These are phyloP conservation scores for Fraxinus baroniana DNA, from an alignment of 305 asterid genomes.

Conservation along the genomic window DNA sequence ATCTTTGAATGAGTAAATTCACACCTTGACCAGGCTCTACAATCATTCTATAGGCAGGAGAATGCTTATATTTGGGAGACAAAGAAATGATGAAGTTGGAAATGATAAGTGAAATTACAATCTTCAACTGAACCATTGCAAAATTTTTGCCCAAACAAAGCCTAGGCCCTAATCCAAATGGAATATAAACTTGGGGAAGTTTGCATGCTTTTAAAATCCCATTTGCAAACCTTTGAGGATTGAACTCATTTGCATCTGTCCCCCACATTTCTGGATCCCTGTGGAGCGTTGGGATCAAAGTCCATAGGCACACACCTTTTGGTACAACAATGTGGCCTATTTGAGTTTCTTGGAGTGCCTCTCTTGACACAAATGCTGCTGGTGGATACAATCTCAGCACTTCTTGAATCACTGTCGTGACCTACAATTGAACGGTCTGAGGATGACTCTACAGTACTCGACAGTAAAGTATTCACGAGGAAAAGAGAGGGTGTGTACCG, in stretches of 20 bases:
- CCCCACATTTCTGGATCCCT: conserved; percentile 76
- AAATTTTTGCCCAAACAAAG: conserved; percentile 69
- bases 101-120: conserved; percentile 46
- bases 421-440: conserved; percentile 30
- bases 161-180: conserved; percentile 78
- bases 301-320: conserved; percentile 78
- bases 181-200: conserved; percentile 66
- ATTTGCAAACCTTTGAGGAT: conserved; percentile 64
- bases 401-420: conserved; percentile 77
- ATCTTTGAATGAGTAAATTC: conserved; percentile 42
- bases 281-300: conserved; percentile 75
- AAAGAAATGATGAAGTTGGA: conserved; percentile 53
- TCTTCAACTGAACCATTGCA: conserved; percentile 62
- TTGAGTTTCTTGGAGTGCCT: conserved; percentile 62
- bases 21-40: conserved; percentile 87
- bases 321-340: conserved; percentile 69
- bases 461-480: background rate
- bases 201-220: conserved; percentile 69
- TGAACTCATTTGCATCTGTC: conserved; percentile 58
- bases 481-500: conserved; percentile 31
- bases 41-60: conserved; percentile 72
- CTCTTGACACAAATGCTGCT: conserved; percentile 84
- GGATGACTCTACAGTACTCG: background rate
- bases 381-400: conserved; percentile 78
- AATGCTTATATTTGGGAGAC: conserved; percentile 75